Evolutionary conservation across 192 early-diverging fungal genomes (phyloP), one percentile per base, ranked within the genome.

Genomic region (Coemansia sp.): DNA sequence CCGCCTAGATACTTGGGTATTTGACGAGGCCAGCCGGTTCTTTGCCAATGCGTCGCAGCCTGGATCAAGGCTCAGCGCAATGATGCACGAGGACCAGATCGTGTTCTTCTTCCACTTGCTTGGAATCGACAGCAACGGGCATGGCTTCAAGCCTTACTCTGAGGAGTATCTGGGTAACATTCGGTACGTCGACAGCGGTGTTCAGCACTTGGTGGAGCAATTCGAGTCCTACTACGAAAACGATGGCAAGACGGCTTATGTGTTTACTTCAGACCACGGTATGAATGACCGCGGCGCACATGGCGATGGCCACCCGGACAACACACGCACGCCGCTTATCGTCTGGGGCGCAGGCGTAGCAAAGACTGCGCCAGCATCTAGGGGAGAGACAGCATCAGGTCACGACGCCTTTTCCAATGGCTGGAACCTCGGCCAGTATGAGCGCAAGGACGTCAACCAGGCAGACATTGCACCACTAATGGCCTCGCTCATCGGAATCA

Each of bases 391-490:
- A 5, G 81, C 81, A 15, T 74, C 84, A n/a, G 93, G 91, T 7
- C 93, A 95, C 76, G 91, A 94, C 48, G 90, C 77, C 2, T 86
- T 91, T 64, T 93, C 94, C 1, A 73, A 59, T 10, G 69, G 82
- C 7, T 98, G 96, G 96, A 68, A 72, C 3, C 72, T 98, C 9
- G 73, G 66, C 29, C 81, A 78, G 34, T 70, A 87, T 10, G 84
- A 86, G 57, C 86, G 96, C 66, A 76, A 91, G 51, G 96, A 98
- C 77, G 89, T 98, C 39, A 87, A 89, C 60, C 96, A 98, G 72
- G 96, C 96, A 3, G 96, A 97, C 77, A 93, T 98, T 85, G 94
- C 96, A 2, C 95, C 96, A 15, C 84, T 98, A 53, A 97, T 98
- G 95, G 89, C 95, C 0, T 84, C 92, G 39, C 82, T 98, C 17